Percentiles rank a stretch among this genome's conserved stretches.
These are phyloP conservation scores for Pochonia chlamydosporia DNA, from an alignment of 2,329 filamentous ascomycete genomes.

Conservation along the genomic window DNA sequence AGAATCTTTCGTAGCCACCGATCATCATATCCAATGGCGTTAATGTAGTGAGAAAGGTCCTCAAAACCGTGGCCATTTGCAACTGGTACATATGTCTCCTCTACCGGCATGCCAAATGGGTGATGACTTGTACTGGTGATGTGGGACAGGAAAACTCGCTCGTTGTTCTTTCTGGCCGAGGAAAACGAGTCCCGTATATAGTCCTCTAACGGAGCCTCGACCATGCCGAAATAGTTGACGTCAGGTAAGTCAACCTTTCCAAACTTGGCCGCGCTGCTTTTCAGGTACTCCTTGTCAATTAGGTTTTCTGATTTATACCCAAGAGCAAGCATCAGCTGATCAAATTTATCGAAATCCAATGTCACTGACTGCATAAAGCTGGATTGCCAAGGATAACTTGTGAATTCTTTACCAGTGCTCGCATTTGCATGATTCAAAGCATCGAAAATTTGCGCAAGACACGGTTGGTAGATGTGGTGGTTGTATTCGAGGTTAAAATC, in stretches of 20 bases:
- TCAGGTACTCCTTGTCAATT: slow-evolving; percentile 22
- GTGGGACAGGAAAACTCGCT: slow-evolving; percentile 26
- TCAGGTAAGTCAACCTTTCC: slow-evolving; percentile 20
- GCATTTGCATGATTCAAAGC: background rate
- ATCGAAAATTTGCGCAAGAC: slow-evolving; percentile 33
- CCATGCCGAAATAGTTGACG: slow-evolving; percentile 27
- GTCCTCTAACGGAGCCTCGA: slow-evolving; percentile 22
- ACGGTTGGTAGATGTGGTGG: slow-evolving; percentile 40
- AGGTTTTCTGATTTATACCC: slow-evolving; percentile 19
- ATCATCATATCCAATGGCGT: slow-evolving; percentile 25
- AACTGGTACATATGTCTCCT: slow-evolving; percentile 19
- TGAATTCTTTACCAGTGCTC: background rate
- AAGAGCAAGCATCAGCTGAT: slow-evolving; percentile 20
- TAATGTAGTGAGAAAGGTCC: slow-evolving; percentile 26
- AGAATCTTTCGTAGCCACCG: slow-evolving; percentile 25
- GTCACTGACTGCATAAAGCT: slow-evolving; percentile 24
- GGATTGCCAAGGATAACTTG: slow-evolving; percentile 18
- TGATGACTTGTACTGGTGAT: slow-evolving; percentile 28
- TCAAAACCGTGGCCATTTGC: slow-evolving; percentile 19
- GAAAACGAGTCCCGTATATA: slow-evolving; percentile 25
- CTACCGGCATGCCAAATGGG: slow-evolving; percentile 21
- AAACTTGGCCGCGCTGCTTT: slow-evolving; percentile 19
- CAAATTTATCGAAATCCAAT: slow-evolving; percentile 23
- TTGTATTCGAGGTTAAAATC: slow-evolving; percentile 36
- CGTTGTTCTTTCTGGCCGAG: slow-evolving; percentile 19